A percentile compares a stretch with the other conserved stretches of the same genome.
phyloP scores from a whole-genome alignment of 2,329 filamentous ascomycete genomes.

The Penicillium aurantiogriseum region DNA sequence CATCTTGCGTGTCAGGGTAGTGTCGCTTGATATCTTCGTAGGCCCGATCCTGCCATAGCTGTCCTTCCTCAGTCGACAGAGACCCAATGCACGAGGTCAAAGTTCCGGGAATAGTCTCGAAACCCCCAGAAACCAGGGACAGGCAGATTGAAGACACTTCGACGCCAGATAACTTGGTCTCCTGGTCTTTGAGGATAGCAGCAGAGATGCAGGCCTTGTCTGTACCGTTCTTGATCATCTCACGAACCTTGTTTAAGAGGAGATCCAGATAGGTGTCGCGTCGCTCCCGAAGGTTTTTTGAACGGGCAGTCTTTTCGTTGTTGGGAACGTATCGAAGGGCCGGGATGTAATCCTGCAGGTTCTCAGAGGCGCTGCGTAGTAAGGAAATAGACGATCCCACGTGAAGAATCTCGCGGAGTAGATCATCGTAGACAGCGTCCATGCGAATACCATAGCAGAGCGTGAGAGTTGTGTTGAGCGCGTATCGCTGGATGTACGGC shows the following conservation, averaged over 20 bases:
- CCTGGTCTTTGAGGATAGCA: slow-evolving; percentile 64
- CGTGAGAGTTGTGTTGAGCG: slow-evolving; percentile 69
- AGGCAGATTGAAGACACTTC: slow-evolving; percentile 74
- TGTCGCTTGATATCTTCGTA: slow-evolving; percentile 64
- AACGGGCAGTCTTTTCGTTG: slow-evolving; percentile 55
- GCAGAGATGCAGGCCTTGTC: slow-evolving; percentile 64
- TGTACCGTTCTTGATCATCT: slow-evolving; percentile 56
- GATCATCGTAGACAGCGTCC: slow-evolving; percentile 61
- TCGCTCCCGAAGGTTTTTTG: slow-evolving; percentile 60
- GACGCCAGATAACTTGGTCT: slow-evolving; percentile 62
- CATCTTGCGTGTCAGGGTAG: slow-evolving; percentile 62
- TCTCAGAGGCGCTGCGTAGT: slow-evolving; percentile 70
- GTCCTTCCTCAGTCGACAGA: slow-evolving; percentile 61
- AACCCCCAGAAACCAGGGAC: slow-evolving; percentile 71
- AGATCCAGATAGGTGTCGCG: slow-evolving; percentile 63
- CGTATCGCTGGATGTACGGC: slow-evolving; percentile 67
- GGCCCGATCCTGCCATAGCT: slow-evolving; percentile 65
- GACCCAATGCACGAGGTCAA: slow-evolving; percentile 71
- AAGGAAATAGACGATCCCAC: slow-evolving; percentile 71
- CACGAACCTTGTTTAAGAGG: slow-evolving; percentile 55
- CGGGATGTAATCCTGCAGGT: slow-evolving; percentile 75
- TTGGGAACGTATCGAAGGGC: slow-evolving; percentile 59
- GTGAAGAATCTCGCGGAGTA: slow-evolving; percentile 68
- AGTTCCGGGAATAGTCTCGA: slow-evolving; percentile 74
- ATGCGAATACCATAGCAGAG: slow-evolving; percentile 75